These are phyloP conservation scores for Carpinus fangiana DNA, from an alignment of 306 rosid genomes.

Conservation along the genomic window DNA sequence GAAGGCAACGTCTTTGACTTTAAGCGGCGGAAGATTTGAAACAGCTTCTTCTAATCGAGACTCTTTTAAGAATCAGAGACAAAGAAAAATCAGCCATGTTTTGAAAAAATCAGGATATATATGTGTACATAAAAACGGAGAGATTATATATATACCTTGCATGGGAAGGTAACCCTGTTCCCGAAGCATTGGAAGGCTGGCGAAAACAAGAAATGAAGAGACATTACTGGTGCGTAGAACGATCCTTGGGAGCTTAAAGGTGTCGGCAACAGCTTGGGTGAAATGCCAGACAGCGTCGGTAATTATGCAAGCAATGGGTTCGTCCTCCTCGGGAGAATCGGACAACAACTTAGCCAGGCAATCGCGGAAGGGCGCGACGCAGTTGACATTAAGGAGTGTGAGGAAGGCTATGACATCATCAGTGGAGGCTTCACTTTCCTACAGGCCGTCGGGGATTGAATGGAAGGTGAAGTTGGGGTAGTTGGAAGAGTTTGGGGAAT, in stretches of 20 bases:
- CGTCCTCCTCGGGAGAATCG: conserved; percentile 9
- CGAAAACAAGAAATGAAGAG: conserved; percentile 32
- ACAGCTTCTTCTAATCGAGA: conserved; percentile 39
- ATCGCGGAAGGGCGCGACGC: conserved; percentile 26
- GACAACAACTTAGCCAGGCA: conserved; percentile 31
- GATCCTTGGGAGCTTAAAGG: conserved; percentile 35
- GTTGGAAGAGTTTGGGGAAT: conserved; percentile 44
- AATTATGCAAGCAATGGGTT: conserved; percentile 50
- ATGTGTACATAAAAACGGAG: too few species aligned
- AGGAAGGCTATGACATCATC: conserved; percentile 9
- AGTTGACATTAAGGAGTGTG: conserved; percentile 17
- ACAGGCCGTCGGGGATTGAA: conserved; percentile 29
- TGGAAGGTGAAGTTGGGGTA: conserved; percentile 49
- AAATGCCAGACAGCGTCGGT: conserved; percentile 40
- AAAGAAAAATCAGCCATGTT: background rate
- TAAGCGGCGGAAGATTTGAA: conserved; percentile 44
- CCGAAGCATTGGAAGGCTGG: conserved; percentile 31
- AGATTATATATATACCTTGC: conserved; percentile 31
- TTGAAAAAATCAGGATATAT: too few species aligned
- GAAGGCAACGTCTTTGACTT: conserved; percentile 51
- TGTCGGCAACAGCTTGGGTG: conserved; percentile 43
- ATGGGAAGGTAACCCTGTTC: conserved; percentile 45
- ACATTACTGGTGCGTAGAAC: conserved; percentile 35
- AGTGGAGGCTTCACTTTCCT: conserved; percentile 19
- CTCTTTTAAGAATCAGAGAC: background rate